Evolutionary conservation across 495 filamentous ascomycete genomes (phyloP).

Genomic region (Penicillium pancosmium): DNA sequence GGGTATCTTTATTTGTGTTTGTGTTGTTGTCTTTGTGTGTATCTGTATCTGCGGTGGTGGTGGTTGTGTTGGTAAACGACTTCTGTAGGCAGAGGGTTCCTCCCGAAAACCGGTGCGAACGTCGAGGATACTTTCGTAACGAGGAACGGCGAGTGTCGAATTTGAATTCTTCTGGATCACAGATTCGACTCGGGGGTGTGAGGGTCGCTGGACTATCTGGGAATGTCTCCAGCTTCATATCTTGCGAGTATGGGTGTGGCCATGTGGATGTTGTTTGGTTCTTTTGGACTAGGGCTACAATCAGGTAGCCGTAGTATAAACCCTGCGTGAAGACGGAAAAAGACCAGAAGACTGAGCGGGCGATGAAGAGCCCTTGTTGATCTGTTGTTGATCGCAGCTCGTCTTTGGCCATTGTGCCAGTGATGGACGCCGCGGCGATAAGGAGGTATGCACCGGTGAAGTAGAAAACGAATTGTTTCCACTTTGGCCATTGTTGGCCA

Average conservation of each 20-base stretch:
- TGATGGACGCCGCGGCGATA: conserved; percentile 31
- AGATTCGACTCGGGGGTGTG: conserved; percentile 12
- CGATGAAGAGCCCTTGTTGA: conserved; percentile 23
- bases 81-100: conserved; percentile 35
- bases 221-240: conserved; percentile 25
- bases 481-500: conserved; percentile 19
- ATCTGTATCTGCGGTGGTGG: conserved; percentile 9
- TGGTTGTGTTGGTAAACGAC: conserved; percentile 14
- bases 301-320: conserved; percentile 35
- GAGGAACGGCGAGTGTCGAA: conserved; percentile 28
- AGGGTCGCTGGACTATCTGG: conserved; percentile 5
- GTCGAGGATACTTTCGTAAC: conserved; percentile 33
- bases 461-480: conserved; percentile 26
- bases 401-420: conserved; percentile 33
- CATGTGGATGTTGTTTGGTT: conserved; percentile 19
- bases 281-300: conserved; percentile 18
- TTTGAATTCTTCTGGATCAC: conserved; percentile 15
- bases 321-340: conserved; percentile 40
- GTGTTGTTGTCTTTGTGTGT: conserved; percentile 5
- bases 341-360: conserved; percentile 39
- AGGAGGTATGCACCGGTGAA: conserved; percentile 32
- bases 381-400: conserved; percentile 19
- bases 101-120: conserved; percentile 41
- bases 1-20: not conserved
- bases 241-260: conserved; percentile 32